Base-by-base conservation (phyloP, 176 grass and related monocot species). In the Tillandsia leiboldiana region DNA sequence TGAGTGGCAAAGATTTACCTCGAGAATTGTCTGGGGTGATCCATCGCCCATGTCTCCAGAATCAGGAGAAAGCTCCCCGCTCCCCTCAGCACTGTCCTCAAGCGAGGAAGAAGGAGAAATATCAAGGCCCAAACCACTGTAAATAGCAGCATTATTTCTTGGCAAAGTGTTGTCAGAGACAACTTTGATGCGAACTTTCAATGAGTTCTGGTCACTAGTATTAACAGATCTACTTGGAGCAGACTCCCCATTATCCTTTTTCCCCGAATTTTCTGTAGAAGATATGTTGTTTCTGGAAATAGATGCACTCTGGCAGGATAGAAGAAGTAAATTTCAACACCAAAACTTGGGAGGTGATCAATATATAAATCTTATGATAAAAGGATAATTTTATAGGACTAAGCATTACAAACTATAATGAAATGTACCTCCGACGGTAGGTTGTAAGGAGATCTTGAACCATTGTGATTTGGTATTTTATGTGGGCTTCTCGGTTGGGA, bases 61-160 rank as follows among this genome's bases (percentile, higher is more conserved):
- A 49, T 69, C 62, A 22, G 64, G 74, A 62, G 33, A 75, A 72
- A 53, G 26, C 27, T 51, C 67, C 17, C 54, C n/a, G 5, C 74
- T 86, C 56, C 67, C 71, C 75, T 78, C 74, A 78, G 76, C 63
- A 51, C 81, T 86, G 24, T 77, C 83, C 67, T 83, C 83, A 9
- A 53, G 65, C 50, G 87, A 90, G 53, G 87, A 90, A 13, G 83
- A 86, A 59, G 87, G 87, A 73, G 87, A 90, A 83, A 83, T 83
- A 63, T 90, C 74, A 62, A 90, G 80, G 27, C 87, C 87, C 64
- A 90, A 51, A 15, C 87, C 83, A 75, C 83, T 90, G 57, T 90
- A 86, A 20, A 86, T 83, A 73, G 78, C 87, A 81, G 87, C 80
- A 81, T 78, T 86, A 72, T 83, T 83, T 83, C 71, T 78, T 81